Evolutionary conservation across 441 rosid genomes (phyloP), one percentile per base, ranked within the genome.

Genomic region (Erodium trifolium): DNA sequence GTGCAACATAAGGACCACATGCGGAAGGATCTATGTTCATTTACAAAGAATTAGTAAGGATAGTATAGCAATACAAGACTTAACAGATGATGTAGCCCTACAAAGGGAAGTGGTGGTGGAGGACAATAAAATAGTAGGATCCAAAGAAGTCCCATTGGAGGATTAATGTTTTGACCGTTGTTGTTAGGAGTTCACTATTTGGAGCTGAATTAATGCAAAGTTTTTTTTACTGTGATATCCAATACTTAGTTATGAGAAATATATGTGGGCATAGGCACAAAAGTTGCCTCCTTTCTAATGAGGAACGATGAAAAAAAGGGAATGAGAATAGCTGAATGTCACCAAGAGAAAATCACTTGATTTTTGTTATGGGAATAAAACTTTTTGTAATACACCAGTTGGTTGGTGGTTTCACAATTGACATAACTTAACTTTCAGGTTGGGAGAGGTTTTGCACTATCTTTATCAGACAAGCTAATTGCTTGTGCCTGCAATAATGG

Each of bases 401-500:
- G 31, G 34, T 13, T 70, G 57, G 57, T 51, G 57, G 37, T 76
- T 71, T 71, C 65, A 18, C 37, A n/a, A 5, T 72, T 67, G 63
- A 41, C 63, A 45, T 70, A 53, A 55, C 41, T 71, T 70, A 55
- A 75, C 66, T 82, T 73, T 73, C 94, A 89, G 94, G 98, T 88
- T 73, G 84, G 85, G 68, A 88, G 82, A 68, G 89, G 89, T 77
- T 88, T 85, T 86, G 83, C 91, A 39, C 73, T 90, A 71, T 88
- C 91, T 70, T 80, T 83, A 66, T 88, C 98, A 68, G 73, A 75
- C 72, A 78, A 79, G 79, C 81, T 89, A 71, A 75, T 92, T 78
- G 93, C 98, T 63, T 90, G 98, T 78, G 96, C 88, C 72, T 89
- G 98, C 76, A 81, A 80, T 76, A 82, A 82, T 53, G 98, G 98